Conservation (phyloP, 2,329 filamentous ascomycete species). For the Exserohilum turcica region DNA sequence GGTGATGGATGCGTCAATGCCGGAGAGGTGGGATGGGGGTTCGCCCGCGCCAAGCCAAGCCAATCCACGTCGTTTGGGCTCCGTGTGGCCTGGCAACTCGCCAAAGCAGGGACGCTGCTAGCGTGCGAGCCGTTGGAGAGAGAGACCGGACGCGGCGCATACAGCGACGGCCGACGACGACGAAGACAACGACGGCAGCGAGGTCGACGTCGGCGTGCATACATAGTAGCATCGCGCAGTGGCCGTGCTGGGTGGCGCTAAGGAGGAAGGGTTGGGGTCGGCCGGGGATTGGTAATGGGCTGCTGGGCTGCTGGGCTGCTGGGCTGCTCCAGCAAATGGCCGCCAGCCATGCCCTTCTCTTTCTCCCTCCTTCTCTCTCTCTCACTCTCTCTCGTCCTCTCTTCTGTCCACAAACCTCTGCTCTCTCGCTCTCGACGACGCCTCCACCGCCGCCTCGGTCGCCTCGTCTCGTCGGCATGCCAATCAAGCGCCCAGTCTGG, state of each 20-base stretch:
- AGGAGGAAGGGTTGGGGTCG: too few relatives aligned
- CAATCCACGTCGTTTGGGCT: slow-evolving; percentile 28
- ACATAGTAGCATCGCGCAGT: slow-evolving; percentile 28
- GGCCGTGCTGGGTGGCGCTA: slow-evolving; percentile 44
- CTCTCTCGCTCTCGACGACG: not conserved
- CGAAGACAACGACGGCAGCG: too few relatives aligned
- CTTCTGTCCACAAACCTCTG: not conserved
- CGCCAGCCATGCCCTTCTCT: slow-evolving; percentile 1
- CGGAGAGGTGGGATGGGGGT: slow-evolving; percentile 40
- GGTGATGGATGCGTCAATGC: slow-evolving; percentile 27
- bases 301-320: slow-evolving; percentile 28
- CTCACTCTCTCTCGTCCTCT: slow-evolving; percentile 2
- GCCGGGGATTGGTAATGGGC: slow-evolving; percentile 44
- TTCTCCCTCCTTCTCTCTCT: too few relatives aligned
- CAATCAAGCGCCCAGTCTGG: too few relatives aligned
- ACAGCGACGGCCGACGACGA: not conserved
- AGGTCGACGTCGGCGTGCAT: slow-evolving; percentile 40
- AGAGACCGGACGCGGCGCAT: too few relatives aligned
- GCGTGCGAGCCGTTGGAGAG: slow-evolving; percentile 14
- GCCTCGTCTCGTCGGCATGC: too few relatives aligned
- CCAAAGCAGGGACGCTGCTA: slow-evolving; percentile 27
- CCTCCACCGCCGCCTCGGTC: not conserved
- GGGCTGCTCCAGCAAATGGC: slow-evolving; percentile 13
- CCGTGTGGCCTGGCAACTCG: slow-evolving; percentile 39
- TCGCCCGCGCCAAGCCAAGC: slow-evolving; percentile 47